Evolutionary conservation across 176 grass and related monocot genomes (phyloP), one percentile per base, ranked within the genome.

Genomic region (Lolium multiflorum): DNA sequence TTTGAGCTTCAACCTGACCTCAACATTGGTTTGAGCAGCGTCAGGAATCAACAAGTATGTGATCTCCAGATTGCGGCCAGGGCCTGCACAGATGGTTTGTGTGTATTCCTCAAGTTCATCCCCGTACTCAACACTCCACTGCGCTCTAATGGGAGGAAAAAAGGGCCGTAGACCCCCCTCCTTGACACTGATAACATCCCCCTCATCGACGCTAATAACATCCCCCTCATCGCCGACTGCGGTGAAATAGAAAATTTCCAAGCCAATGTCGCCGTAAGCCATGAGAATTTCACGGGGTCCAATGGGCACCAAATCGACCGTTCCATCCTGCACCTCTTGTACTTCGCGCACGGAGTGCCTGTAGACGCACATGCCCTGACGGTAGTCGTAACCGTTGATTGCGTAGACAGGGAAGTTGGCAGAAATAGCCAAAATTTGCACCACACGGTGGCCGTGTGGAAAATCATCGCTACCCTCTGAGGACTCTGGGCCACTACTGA

Each of bases 21-120:
- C 31, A 35, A 35, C 31, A 35, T 35, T 16, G 6, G 56, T 14
- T 57, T 61, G 11, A 46, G 62, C 43, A 38, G 77, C 56, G 0
- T 3, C 0, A 11, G 77, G 77, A 79, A 79, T 79, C 56, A 79
- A 10, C 56, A 79, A 79, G 56, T 46, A 78, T 78, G 35, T 78
- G 76, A 78, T 22, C 35, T 78, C 76, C 17, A 78, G n/a, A 31
- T 78, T n/a, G 56, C 38, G n/a, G 78, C 41, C 38, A 62, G 6
- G 58, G 78, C 59, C 78, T 4, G 7, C 13, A 12, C 4, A 11
- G 31, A 35, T 35, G 31, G 31, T 35, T 35, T 35, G 31, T 35
- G 31, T 35, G 31, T 35, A 35, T 35, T 64, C 78, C 78, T 63
- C 38, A 79, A 46, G 25, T 62, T 79, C 56, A 1, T 46, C 56